phyloP scores from a whole-genome alignment of 495 filamentous ascomycete genomes.

The Aspergillus leporis region DNA sequence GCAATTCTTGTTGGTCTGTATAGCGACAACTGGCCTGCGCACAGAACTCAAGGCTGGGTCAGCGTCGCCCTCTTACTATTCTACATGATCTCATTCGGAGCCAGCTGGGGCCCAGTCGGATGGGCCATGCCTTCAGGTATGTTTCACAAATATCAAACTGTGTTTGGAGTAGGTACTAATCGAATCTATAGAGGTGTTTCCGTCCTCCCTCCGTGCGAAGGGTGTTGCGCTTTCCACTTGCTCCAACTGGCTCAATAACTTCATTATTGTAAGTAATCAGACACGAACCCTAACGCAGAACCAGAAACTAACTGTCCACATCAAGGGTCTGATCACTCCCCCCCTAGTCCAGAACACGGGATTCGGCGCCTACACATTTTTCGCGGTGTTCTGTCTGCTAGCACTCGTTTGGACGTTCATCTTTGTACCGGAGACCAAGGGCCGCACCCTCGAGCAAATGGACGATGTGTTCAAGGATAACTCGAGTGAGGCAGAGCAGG shows the following conservation, averaged over 20 bases:
- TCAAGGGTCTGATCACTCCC: constrained; percentile 51
- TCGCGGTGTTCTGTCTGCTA: constrained; percentile 58
- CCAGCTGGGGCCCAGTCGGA: constrained; percentile 47
- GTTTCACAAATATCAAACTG: neutral
- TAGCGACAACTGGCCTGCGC: constrained; percentile 43
- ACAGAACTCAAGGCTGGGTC: constrained; percentile 50
- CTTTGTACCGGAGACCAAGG: constrained; percentile 60
- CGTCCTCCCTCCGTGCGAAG: constrained; percentile 53
- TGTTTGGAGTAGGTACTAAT: neutral
- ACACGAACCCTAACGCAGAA: no score
- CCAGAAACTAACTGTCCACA: constrained; percentile 1
- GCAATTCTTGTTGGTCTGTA: constrained; percentile 48
- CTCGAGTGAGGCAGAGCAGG: constrained; percentile 39
- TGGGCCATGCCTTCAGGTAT: constrained; percentile 47
- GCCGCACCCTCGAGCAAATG: constrained; percentile 59
- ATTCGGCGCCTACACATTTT: constrained; percentile 58
- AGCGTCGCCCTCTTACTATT: constrained; percentile 47
- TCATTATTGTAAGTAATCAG: constrained; percentile 46
- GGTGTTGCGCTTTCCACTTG: constrained; percentile 53
- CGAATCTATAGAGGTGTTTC: constrained; percentile 43
- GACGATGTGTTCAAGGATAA: constrained; percentile 54
- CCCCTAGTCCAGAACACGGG: constrained; percentile 55
- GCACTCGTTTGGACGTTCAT: constrained; percentile 53
- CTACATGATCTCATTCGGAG: constrained; percentile 52
- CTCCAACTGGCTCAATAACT: constrained; percentile 59